A percentile compares a stretch with the other conserved stretches of the same genome.
Evolutionary conservation across 1,139 yeast species (phyloP).

Genomic region (Pichia sorboxylosa): DNA sequence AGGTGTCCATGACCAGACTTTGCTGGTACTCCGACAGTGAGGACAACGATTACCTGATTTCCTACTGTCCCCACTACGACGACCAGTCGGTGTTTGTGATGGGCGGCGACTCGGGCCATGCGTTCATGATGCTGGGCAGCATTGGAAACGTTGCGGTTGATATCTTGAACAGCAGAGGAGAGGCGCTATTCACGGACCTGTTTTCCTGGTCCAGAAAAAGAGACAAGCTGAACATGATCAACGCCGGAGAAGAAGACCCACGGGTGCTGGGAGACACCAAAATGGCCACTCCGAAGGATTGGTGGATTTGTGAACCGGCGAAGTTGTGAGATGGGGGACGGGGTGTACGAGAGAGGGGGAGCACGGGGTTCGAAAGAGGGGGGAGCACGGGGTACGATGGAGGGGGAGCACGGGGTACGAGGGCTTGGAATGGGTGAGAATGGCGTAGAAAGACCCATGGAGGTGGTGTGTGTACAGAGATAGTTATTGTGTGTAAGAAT

Average conservation of each 20-base stretch:
- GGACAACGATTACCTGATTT: constrained; percentile 23
- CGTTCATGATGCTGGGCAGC: constrained; percentile 21
- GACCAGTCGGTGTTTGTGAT: constrained; percentile 22
- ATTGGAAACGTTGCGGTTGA: constrained; percentile 16
- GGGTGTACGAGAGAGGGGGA: no score
- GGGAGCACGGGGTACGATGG: no score
- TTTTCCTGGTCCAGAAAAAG: constrained; percentile 21
- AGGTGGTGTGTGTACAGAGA: no score
- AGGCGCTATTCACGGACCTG: constrained; percentile 12
- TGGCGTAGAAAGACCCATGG: no score
- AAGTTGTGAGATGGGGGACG: no score
- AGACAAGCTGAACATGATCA: constrained; percentile 16
- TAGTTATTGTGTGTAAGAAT: no score
- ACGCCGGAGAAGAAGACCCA: constrained; percentile 18
- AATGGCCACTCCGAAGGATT: constrained; percentile 19
- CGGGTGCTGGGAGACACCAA: constrained; percentile 16
- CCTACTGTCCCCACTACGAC: constrained; percentile 21
- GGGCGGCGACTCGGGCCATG: constrained; percentile 28
- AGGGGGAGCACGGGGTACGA: no score
- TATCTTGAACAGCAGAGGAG: constrained; percentile 13
- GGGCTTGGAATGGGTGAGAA: no score
- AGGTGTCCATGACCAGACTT: constrained; percentile 14
- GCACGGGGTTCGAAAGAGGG: no score
- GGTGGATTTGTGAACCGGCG: constrained; percentile 11
- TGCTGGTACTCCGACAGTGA: constrained; percentile 26